Evolutionary conservation across 208 protist species (phyloP), one percentile per base, ranked within the genome.

Genomic region (Trypanosoma platydactyli): DNA sequence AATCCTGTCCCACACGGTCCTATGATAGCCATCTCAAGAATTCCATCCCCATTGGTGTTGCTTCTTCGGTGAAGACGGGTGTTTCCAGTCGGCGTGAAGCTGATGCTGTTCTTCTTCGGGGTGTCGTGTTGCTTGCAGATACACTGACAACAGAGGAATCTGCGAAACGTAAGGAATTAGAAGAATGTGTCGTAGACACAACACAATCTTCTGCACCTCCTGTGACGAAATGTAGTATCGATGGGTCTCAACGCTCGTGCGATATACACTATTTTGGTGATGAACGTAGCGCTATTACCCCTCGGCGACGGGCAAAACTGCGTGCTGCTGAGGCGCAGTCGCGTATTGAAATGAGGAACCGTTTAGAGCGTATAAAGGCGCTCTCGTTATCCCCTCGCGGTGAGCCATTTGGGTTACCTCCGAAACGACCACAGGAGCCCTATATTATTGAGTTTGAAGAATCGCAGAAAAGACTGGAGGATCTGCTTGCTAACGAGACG

Each of bases 291-390:
- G 56, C 35, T 13, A 33, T 72, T 38, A 65, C 64, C 41, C 64
- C 62, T 38, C 64, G 40, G 4, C 64, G 49, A 25, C 42, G 64
- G 15, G 52, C 46, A 15, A 56, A 66, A 55, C 57, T 77, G n/a
- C 64, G 54, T 25, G 81, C 71, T 0, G 76, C 55, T 3, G 75
- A 87, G 57, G 86, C 83, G 35, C 70, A 53, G 25, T 76, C 73
- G 33, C 71, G 79, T 45, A 51, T 53, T 15, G 67, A 78, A n/a
- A 81, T 80, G 5, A 68, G 86, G 24, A 51, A 40, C 1, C 82
- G 86, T 24, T 64, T 92, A 29, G 71, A 74, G 22, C 66, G 60
- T 25, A 71, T 75, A 7, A 75, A 75, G 27, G 62, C 42, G 5
- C 24, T 65, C 46, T 58, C 69, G 13, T 25, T 75, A 16, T 24